Conservation (phyloP, 2,329 filamentous ascomycete genomes). For the Fusarium bulbicola region DNA sequence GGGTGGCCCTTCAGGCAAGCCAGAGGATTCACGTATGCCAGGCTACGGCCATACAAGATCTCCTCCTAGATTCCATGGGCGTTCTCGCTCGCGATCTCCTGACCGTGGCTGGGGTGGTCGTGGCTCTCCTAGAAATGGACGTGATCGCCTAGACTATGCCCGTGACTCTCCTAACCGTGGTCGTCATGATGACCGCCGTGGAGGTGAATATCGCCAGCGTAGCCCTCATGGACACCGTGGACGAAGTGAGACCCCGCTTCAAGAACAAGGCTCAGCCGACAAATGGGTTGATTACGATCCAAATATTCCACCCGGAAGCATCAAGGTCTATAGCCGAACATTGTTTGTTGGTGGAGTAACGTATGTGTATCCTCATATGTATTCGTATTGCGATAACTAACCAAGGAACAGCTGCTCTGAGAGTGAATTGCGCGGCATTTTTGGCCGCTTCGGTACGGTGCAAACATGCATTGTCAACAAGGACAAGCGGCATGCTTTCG, state of each 20-base stretch:
- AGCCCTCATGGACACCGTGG: conserved; percentile 78
- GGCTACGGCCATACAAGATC: conserved; percentile 69
- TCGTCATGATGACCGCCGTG: conserved; percentile 66
- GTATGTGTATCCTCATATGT: conserved; percentile 59
- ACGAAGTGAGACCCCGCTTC: conserved; percentile 67
- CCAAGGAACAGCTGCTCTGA: conserved; percentile 71
- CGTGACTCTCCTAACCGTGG: conserved; percentile 72
- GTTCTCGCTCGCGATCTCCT: conserved; percentile 83
- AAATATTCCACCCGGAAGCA: conserved; percentile 76
- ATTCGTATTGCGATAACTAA: conserved; percentile 36
- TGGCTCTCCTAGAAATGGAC: conserved; percentile 69
- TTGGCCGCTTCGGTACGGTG: conserved; percentile 83
- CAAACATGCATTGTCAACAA: conserved; percentile 99
- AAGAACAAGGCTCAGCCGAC: conserved; percentile 46
- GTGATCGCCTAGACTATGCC: conserved; percentile 78
- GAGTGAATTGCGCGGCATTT: conserved; percentile 81
- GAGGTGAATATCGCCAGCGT: conserved; percentile 84
- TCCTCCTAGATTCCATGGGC: conserved; percentile 64
- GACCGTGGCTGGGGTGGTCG: conserved; percentile 76
- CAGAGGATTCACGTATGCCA: conserved; percentile 64
- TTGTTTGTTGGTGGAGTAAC: conserved; percentile 96
- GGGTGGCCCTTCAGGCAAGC: conserved; percentile 42
- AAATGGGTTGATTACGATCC: conserved; percentile 87
- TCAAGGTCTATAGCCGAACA: conserved; percentile 94
- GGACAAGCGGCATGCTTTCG: conserved; percentile 97